phyloP scores from a whole-genome alignment of 345 rosid species.

The Sapria himalayana region DNA sequence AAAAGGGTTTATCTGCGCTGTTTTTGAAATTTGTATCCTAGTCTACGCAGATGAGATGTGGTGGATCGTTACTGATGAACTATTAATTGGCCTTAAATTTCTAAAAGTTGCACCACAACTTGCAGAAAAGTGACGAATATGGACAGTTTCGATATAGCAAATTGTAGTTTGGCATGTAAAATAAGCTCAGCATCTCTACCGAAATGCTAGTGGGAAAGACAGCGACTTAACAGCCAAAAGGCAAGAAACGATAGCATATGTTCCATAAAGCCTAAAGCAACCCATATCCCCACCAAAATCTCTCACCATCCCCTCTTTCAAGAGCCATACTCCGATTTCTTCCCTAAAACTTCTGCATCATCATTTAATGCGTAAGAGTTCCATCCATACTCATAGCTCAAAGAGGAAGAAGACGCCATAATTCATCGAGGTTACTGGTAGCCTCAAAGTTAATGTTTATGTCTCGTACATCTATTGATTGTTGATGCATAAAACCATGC shows the following conservation, averaged over 20 bases:
- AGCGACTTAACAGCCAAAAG: not conserved
- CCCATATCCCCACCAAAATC: slow-evolving; percentile 7
- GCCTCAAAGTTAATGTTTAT: slow-evolving; percentile 3
- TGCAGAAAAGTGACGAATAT: too few relatives aligned
- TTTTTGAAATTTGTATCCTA: too few relatives aligned
- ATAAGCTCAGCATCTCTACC: not conserved
- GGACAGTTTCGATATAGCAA: too few relatives aligned
- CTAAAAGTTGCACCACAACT: too few relatives aligned
- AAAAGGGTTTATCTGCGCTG: too few relatives aligned
- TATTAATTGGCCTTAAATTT: too few relatives aligned
- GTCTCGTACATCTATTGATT: too few relatives aligned
- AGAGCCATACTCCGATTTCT: slow-evolving; percentile 1
- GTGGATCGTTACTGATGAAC: too few relatives aligned
- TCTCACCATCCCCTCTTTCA: slow-evolving; percentile 7
- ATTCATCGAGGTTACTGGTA: not conserved
- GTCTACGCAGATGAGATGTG: too few relatives aligned
- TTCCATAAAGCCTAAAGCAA: slow-evolving; percentile 4
- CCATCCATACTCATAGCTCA: slow-evolving; percentile 5
- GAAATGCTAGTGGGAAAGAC: slow-evolving; percentile 8
- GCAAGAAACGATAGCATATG: not conserved
- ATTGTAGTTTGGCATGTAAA: slow-evolving; percentile 3
- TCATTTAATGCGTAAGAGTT: slow-evolving; percentile 7
- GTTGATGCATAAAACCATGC: too few relatives aligned
- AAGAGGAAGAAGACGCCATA: slow-evolving; percentile 6
- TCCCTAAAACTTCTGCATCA: slow-evolving; percentile 5